Base-by-base conservation (phyloP, 208 protist genomes). In the Trypanosoma avium region DNA sequence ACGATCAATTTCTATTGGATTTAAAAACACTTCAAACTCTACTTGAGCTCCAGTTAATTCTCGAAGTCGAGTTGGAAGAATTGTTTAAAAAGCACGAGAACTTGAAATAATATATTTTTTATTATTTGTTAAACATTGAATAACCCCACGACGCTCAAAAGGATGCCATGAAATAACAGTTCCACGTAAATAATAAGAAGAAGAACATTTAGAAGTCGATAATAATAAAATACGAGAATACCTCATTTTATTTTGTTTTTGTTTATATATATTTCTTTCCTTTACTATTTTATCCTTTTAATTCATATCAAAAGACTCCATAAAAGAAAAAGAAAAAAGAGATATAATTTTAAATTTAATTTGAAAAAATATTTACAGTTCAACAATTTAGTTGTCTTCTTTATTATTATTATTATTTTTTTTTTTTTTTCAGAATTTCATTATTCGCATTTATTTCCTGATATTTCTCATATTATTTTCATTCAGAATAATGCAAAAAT, bases 31-130 rank as follows among this genome's bases (percentile, higher is more conserved):
- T 19, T 72, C 70, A 69, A 91, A 96, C 56, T 64, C 69, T 15
- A 93, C 90, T 9, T 46, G 49, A 0, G 84, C 84, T 8, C 90
- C 90, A 22, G 82, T 75, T 13, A 96, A 48, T 0, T 76, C 62
- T 9, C 81, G 80, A 40, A 93, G 56, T 55, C 79, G 71, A 26
- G 86, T 91, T 9, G 90, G 86, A 48, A 93, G 69, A 53, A 93
- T 80, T 9, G 85, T 96, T 54, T 96, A 86, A 57, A 96, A 96
- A 33, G 90, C 84, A 22, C 86, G 76, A 12, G 90, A 77, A 75
- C 80, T 90, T 13, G 77, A 70, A 59, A 96, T 93, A 30, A 42
- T 30, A 54, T 88, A 90, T 48, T 73, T 63, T 1, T 63, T 70
- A 8, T 76, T 75, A 10, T 84, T 76, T 19, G 60, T 56, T 0